Evolutionary conservation across 768 basidiomycete genomes (phyloP), one percentile per base, ranked within the genome.

Genomic region (Suillus subluteus): DNA sequence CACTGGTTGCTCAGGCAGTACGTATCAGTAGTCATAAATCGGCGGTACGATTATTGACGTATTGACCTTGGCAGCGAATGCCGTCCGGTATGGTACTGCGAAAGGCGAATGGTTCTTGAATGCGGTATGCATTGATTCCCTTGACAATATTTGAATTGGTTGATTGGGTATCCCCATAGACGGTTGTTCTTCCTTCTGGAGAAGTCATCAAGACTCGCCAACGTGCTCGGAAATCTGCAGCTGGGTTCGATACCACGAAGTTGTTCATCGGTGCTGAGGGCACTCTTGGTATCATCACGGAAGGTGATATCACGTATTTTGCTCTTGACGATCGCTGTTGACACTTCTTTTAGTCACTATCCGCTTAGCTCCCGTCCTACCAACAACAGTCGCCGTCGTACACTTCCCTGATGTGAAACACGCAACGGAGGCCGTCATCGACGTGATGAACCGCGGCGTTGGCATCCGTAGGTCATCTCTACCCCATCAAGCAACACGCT

Each of bases 21-120:
- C 75, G 80, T 79, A 23, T 70, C 26, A 26, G 41, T 40, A 12
- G 58, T 59, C 40, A 41, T 59, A 12, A 30, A 41, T 41, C 26
- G 40, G 58, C 2, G 9, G 26, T 26, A 21, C 16, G 11, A 12
- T 11, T 59, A 18, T 23, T 41, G 11, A 59, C 3, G 16, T 30
- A 9, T 26, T 59, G 58, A 23, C 58, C 50, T 66, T 23, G 23
- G 50, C 63, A 87, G 91, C 91, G 0, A 93, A 92, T 69, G 91
- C 92, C 2, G 92, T 93, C 1, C 81, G 93, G 30, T 96, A 95
- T 73, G 95, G 94, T 12, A 96, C 94, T 8, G 94, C 94, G 0
- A 94, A 91, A 73, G 92, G 83, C 0, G 94, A 96, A 79, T 96
- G 94, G 95, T 94, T 96, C 72, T 80, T 96, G 50, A 96, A 95